Conservation (phyloP, 345 rosid genomes). For the Pugionium cornutum region DNA sequence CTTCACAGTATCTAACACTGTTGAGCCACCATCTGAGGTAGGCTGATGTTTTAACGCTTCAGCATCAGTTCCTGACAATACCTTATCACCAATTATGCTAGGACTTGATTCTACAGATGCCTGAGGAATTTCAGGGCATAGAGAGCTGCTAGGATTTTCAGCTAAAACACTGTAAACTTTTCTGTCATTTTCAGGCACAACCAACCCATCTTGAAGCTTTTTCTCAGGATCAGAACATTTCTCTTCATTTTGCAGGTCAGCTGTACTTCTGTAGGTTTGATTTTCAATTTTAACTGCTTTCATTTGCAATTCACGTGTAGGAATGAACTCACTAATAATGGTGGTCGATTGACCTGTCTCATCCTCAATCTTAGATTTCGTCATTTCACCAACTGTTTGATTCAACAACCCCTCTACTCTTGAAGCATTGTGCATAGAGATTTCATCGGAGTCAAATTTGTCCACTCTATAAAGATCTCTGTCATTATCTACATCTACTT, state of each 20-base stretch:
- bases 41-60: conserved; percentile 48
- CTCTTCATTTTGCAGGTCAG: conserved; percentile 48
- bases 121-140: conserved; percentile 42
- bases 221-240: conserved; percentile 45
- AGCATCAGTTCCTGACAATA: conserved; percentile 35
- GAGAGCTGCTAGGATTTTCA: conserved; percentile 38
- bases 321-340: conserved; percentile 36
- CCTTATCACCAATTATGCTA: conserved; percentile 28
- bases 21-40: conserved; percentile 45
- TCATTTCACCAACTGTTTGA: conserved; percentile 48
- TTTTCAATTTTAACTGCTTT: conserved; percentile 48
- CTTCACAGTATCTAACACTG: conserved; percentile 55
- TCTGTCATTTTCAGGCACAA: conserved; percentile 45
- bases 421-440: conserved; percentile 41
- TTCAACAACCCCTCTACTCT: conserved; percentile 46
- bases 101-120: conserved; percentile 37
- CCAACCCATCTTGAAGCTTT: conserved; percentile 44
- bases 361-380: conserved; percentile 47
- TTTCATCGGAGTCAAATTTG: conserved; percentile 48
- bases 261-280: conserved; percentile 40
- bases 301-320: conserved; percentile 33
- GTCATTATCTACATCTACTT: conserved; percentile 58
- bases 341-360: conserved; percentile 41
- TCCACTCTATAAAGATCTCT: conserved; percentile 43
- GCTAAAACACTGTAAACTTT: conserved; percentile 35